Evolutionary conservation across 257 asterid genomes (phyloP), one percentile per base, ranked within the genome.

Genomic region (Fraxinus excelsior): DNA sequence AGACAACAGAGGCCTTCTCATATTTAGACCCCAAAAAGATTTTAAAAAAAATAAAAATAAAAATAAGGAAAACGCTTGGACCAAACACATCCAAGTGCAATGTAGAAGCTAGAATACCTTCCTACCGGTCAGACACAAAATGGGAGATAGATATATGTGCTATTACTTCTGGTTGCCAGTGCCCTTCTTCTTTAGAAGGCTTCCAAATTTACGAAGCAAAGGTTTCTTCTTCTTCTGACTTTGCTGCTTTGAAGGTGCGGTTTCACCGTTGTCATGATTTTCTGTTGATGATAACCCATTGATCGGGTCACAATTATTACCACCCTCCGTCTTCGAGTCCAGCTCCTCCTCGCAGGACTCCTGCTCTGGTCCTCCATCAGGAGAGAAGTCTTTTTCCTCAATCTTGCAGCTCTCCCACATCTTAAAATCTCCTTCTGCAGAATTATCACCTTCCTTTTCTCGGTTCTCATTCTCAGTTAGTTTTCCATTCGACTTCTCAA

Each of bases 371-470:
- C 86, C 97, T 72, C 84, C 86, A 64, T 90, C 96, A 0, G 93
- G 96, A 46, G 96, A 85, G 80, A 85, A 88, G 81, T 90, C 97
- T 53, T 89, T 93, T 78, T 90, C 97, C 67, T 88, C 97, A 69
- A 93, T 87, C 86, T 88, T 91, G 90, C 97, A 96, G 88, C 91
- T 90, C 73, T 93, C 96, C 98, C 96, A 91, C 93, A 84, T 89
- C 79, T 95, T 90, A 74, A 87, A 81, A 77, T 89, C 93, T 25
- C 80, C 95, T 76, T 90, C 96, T 40, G 82, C 72, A 19, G 87
- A 76, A 16, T 84, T 88, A 23, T 77, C 82, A 40, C 76, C 79
- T 34, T 75, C 87, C 88, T 86, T 86, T 23, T 80, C 88, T 71
- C 79, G 78, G 10, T 73, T 83, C 29, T 66, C 81, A 10, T 65